Percentiles rank a stretch among this genome's conserved stretches.
Conservation (phyloP, 768 basidiomycete species). For the Nidularia sp. region DNA sequence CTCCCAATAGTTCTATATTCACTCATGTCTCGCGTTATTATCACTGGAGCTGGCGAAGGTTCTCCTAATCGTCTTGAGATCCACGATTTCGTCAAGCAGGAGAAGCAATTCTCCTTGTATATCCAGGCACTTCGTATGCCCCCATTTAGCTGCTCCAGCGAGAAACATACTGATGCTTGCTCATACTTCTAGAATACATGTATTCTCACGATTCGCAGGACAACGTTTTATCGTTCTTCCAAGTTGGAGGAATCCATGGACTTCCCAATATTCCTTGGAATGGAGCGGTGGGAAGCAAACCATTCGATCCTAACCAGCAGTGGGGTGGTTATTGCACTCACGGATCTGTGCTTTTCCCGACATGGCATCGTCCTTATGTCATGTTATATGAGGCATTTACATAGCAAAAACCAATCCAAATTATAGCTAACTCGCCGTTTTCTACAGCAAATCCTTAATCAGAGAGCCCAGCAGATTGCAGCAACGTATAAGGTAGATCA, state of each 20-base stretch:
- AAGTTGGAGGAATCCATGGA: constrained; percentile 50
- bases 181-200: constrained; percentile 20
- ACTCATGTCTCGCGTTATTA: no score
- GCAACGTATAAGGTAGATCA: constrained; percentile 27
- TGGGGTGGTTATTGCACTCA: constrained; percentile 55
- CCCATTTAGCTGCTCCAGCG: no score
- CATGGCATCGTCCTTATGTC: constrained; percentile 54
- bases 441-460: constrained; percentile 38
- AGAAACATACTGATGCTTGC: no score
- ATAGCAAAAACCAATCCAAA: no score
- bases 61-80: no score
- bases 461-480: constrained; percentile 35
- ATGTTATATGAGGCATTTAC: constrained; percentile 31
- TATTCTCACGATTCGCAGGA: constrained; percentile 19
- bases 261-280: constrained; percentile 42
- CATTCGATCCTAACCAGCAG: constrained; percentile 9
- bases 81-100: no score
- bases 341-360: constrained; percentile 48
- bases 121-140: no score
- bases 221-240: constrained; percentile 34
- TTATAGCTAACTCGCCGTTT: no score
- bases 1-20: no score
- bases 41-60: no score
- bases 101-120: no score
- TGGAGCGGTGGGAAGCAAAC: constrained; percentile 22